phyloP scores from a whole-genome alignment of 306 rosid genomes.

The Abrus pulchellus region DNA sequence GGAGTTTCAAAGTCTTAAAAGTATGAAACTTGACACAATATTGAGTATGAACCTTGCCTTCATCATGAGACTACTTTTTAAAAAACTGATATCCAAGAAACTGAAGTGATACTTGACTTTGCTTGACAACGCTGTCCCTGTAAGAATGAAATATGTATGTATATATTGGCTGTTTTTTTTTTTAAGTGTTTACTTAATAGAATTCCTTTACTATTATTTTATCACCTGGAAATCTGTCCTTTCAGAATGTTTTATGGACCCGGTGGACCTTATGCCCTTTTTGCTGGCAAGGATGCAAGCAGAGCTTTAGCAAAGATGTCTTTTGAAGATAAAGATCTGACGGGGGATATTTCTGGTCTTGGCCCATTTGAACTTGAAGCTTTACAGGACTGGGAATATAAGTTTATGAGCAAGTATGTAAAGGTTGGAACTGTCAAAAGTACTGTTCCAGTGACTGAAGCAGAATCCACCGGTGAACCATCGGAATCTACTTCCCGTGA shows the following conservation, averaged over 20 bases:
- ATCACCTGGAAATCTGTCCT: conserved; percentile 34
- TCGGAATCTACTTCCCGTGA: conserved; percentile 55
- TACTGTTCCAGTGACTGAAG: conserved; percentile 57
- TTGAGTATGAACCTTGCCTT: conserved; percentile 20
- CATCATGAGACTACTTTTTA: not conserved
- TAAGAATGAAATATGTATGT: conserved; percentile 51
- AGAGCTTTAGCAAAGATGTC: conserved; percentile 99
- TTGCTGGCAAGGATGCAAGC: conserved; percentile 98
- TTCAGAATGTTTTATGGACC: conserved; percentile 98
- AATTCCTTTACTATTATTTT: conserved; percentile 1
- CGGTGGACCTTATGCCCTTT: conserved; percentile 94
- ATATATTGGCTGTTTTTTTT: conserved; percentile 47
- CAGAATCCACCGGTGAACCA: conserved; percentile 59
- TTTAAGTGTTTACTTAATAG: not conserved
- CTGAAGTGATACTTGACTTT: not conserved
- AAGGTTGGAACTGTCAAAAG: conserved; percentile 83
- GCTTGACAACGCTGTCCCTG: conserved; percentile 62
- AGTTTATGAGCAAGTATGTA: conserved; percentile 85
- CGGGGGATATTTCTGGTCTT: conserved; percentile 88
- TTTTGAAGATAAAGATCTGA: conserved; percentile 88
- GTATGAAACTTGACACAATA: not conserved
- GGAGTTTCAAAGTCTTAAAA: not conserved
- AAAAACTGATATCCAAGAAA: conserved; percentile 6
- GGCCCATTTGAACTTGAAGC: conserved; percentile 81
- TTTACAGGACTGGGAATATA: conserved; percentile 97